phyloP scores from a whole-genome alignment of 2,329 filamentous ascomycete genomes.

The Aulographum hederae region DNA sequence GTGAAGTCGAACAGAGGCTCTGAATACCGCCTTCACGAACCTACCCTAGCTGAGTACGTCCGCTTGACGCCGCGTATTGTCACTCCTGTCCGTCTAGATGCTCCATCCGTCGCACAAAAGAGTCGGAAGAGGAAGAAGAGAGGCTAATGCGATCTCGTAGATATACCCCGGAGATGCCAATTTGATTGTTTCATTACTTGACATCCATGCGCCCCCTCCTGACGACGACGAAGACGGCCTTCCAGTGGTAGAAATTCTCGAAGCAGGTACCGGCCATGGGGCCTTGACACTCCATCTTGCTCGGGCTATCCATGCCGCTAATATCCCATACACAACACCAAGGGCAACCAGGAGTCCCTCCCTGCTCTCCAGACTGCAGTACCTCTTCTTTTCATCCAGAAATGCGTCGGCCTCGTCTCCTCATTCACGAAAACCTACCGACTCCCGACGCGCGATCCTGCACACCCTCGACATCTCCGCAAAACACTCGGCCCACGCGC shows the following conservation, averaged over 20 bases:
- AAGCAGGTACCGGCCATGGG: conserved; percentile 74
- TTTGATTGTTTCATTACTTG: conserved; percentile 57
- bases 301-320: conserved; percentile 57
- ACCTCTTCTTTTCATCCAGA: too few species aligned
- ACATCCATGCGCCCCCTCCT: conserved; percentile 42
- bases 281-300: conserved; percentile 59
- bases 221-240: conserved; percentile 7
- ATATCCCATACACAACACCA: conserved; percentile 32
- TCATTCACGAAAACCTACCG: conserved; percentile 7
- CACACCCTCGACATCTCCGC: conserved; percentile 53
- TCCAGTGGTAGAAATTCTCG: conserved; percentile 52
- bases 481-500: conserved; percentile 45
- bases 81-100: conserved; percentile 53
- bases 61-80: conserved; percentile 47
- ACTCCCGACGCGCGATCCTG: conserved; percentile 44
- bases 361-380: too few species aligned
- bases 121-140: conserved; percentile 1
- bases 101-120: too few species aligned
- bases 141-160: conserved; percentile 18
- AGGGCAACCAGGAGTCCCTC: conserved; percentile 8
- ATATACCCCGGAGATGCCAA: conserved; percentile 61
- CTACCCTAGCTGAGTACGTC: conserved; percentile 58
- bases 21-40: conserved; percentile 39
- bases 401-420: neutral
- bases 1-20: conserved; percentile 34